These are phyloP conservation scores for Suillus variegatus DNA, from an alignment of 768 basidiomycete genomes.

Conservation along the genomic window DNA sequence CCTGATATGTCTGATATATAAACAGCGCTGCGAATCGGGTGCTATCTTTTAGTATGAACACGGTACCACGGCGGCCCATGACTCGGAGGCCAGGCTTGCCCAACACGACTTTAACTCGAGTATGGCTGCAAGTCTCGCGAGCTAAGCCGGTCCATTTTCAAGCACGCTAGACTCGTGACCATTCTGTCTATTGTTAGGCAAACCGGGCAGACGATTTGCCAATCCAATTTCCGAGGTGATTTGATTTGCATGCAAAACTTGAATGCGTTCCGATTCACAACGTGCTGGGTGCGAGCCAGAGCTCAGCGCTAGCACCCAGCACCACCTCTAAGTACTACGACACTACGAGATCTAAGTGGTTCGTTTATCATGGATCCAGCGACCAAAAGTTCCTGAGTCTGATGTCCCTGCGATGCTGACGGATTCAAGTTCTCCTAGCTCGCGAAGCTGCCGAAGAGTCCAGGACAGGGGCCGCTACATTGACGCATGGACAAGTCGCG, in stretches of 20 bases:
- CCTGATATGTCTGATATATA: conserved; percentile 1
- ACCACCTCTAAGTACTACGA: not conserved
- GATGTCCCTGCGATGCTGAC: not conserved
- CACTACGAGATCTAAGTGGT: not conserved
- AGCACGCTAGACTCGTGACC: not conserved
- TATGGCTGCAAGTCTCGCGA: not conserved
- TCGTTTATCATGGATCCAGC: not conserved
- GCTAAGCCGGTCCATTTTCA: not conserved
- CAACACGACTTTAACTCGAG: not conserved
- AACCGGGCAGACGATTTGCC: not conserved
- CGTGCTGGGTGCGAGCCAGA: not conserved
- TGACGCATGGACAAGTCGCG: not conserved
- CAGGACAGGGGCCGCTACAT: not conserved
- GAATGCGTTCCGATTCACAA: not conserved
- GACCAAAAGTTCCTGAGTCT: not conserved
- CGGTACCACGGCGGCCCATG: too few species aligned
- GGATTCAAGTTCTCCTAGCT: not conserved
- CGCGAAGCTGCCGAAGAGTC: not conserved
- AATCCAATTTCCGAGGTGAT: not conserved
- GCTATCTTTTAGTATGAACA: not conserved
- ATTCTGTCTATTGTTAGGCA: not conserved
- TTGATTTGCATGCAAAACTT: not conserved
- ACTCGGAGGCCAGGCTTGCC: too few species aligned
- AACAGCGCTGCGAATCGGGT: not conserved
- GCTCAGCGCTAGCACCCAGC: not conserved